Evolutionary conservation across 1,284 basidiomycete genomes (phyloP).

Genomic region (Cryptococcus wingfieldii): DNA sequence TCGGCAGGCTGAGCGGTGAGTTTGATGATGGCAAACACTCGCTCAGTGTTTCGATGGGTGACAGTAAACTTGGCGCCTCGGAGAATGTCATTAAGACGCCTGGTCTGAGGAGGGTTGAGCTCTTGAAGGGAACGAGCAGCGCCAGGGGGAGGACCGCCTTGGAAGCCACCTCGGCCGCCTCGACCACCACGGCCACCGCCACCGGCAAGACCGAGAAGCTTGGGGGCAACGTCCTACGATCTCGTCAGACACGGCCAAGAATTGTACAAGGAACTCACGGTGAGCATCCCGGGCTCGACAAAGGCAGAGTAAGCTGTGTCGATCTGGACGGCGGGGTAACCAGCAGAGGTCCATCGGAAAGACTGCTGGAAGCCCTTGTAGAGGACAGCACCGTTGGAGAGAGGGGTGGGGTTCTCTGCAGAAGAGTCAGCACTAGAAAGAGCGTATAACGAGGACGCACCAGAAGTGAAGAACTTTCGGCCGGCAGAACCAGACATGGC

Average conservation of each 20-base stretch:
- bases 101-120: slow-evolving; percentile 28
- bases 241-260: slow-evolving; percentile 4
- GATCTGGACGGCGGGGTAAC: slow-evolving; percentile 21
- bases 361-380: slow-evolving; percentile 47
- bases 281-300: slow-evolving; percentile 37
- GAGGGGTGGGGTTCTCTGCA: slow-evolving; percentile 26
- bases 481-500: slow-evolving; percentile 44
- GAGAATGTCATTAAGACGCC: slow-evolving; percentile 37
- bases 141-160: slow-evolving; percentile 13
- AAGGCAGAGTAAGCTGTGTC: slow-evolving; percentile 49
- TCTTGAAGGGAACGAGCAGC: slow-evolving; percentile 19
- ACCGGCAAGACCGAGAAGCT: slow-evolving; percentile 32
- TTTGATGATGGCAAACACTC: slow-evolving; percentile 33
- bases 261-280: slow-evolving; percentile 23
- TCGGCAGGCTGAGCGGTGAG: slow-evolving; percentile 34
- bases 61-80: slow-evolving; percentile 40
- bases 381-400: slow-evolving; percentile 40
- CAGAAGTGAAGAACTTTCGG: slow-evolving; percentile 42
- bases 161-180: slow-evolving; percentile 26
- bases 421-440: not conserved
- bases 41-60: slow-evolving; percentile 31
- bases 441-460: slow-evolving; percentile 13
- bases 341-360: slow-evolving; percentile 19
- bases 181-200: slow-evolving; percentile 26
- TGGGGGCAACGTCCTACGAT: slow-evolving; percentile 26